Conservation (phyloP, 352 stramenopile genomes). For the Phytophthora chlamydospora region DNA sequence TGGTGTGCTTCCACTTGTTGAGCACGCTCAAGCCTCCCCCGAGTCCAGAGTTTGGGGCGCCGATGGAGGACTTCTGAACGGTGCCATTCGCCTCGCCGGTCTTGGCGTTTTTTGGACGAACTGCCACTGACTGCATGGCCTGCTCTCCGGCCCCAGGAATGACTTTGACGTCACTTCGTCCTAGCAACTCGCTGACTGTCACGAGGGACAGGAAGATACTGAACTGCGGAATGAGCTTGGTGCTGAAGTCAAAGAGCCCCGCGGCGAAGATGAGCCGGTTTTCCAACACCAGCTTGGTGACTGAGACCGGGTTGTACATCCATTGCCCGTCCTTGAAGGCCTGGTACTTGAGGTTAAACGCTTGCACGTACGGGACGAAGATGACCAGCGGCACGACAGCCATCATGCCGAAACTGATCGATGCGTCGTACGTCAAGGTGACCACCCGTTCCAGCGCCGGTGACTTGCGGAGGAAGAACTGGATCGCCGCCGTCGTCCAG, state of each 20-base stretch:
- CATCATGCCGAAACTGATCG: constrained; percentile 24
- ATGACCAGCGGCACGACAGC: constrained; percentile 19
- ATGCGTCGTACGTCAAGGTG: constrained; percentile 21
- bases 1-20: constrained; percentile 12
- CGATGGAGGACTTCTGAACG: not conserved
- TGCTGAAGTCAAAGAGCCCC: constrained; percentile 13
- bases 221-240: constrained; percentile 25
- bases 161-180: constrained; percentile 6
- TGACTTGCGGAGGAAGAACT: constrained; percentile 20
- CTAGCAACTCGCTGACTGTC: constrained; percentile 13
- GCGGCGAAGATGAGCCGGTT: constrained; percentile 23
- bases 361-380: constrained; percentile 24
- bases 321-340: constrained; percentile 13
- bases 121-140: not conserved
- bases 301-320: constrained; percentile 1
- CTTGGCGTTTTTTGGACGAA: constrained; percentile 2
- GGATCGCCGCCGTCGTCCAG: constrained; percentile 28
- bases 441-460: constrained; percentile 14
- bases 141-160: not conserved
- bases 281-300: constrained; percentile 5
- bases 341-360: constrained; percentile 16
- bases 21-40: constrained; percentile 1
- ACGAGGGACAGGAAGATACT: constrained; percentile 20
- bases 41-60: not conserved
- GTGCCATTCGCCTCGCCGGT: not conserved